Conservation (phyloP, 176 grass and related monocot species). For the Canna indica region DNA sequence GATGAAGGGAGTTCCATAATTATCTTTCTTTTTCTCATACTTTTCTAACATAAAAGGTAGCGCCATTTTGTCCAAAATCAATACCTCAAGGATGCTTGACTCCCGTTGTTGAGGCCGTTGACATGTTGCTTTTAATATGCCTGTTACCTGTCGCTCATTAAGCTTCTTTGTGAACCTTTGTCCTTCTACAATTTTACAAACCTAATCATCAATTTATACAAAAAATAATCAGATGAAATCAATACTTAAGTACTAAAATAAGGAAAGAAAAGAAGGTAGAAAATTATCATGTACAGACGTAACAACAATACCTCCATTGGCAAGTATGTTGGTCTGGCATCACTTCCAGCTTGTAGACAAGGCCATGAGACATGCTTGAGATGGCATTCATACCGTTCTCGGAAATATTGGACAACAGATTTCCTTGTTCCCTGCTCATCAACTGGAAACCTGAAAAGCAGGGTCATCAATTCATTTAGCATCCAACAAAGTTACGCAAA, state of each 20-base stretch:
- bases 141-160: conserved; percentile 68
- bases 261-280: background rate
- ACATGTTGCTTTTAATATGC: conserved; percentile 56
- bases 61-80: no score
- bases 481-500: background rate
- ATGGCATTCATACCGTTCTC: conserved; percentile 35
- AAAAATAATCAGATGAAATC: background rate
- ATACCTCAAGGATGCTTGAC: conserved; percentile 55
- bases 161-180: conserved; percentile 70
- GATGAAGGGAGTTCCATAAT: no score
- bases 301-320: conserved; percentile 53
- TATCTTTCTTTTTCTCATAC: no score
- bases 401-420: conserved; percentile 63
- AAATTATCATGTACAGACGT: background rate
- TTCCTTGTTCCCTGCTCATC: conserved; percentile 33
- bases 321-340: conserved; percentile 53
- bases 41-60: no score
- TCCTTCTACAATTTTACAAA: conserved; percentile 69
- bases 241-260: conserved; percentile 1
- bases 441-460: conserved; percentile 55
- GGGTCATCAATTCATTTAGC: background rate
- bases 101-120: conserved; percentile 64
- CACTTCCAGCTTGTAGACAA: conserved; percentile 68
- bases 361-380: conserved; percentile 39
- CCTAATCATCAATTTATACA: conserved; percentile 28